phyloP scores from a whole-genome alignment of 148 eudicot genomes.

The Rhododendron simsii region DNA sequence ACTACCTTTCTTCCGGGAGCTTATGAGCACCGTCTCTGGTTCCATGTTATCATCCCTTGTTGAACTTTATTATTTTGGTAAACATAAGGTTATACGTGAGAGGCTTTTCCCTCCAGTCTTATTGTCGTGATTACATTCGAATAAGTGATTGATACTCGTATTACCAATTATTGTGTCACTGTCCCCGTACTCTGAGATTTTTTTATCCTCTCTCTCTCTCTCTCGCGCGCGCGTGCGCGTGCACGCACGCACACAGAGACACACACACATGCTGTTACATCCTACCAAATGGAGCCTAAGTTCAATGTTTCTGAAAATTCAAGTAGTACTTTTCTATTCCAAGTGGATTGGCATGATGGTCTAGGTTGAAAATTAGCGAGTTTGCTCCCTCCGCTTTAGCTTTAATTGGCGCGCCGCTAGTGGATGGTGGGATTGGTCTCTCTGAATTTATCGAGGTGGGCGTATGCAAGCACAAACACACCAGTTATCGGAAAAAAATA shows the following conservation, averaged over 20 bases:
- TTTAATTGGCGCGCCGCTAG: neutral
- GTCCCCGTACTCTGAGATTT: neutral
- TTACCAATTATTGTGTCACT: neutral
- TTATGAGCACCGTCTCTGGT: neutral
- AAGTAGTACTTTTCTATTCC: conserved; percentile 24
- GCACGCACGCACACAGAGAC: neutral
- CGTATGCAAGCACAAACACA: neutral
- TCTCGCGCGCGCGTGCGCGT: too few relatives aligned
- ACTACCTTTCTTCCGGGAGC: neutral
- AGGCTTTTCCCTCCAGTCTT: neutral
- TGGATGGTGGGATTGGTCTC: neutral
- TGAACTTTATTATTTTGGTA: neutral
- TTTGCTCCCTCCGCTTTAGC: neutral
- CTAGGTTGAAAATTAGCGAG: neutral
- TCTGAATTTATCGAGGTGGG: neutral
- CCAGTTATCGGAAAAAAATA: neutral
- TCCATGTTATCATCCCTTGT: neutral
- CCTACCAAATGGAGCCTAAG: too few relatives aligned
- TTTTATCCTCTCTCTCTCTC: neutral
- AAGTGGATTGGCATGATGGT: conserved; percentile 12
- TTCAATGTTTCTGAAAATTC: neutral
- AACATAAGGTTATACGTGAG: conserved; percentile 4
- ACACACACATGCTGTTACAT: neutral
- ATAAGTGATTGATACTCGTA: neutral
- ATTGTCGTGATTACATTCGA: neutral